Base-by-base conservation (phyloP, 2,329 filamentous ascomycete genomes). In the Cordyceps cateniannulata region DNA sequence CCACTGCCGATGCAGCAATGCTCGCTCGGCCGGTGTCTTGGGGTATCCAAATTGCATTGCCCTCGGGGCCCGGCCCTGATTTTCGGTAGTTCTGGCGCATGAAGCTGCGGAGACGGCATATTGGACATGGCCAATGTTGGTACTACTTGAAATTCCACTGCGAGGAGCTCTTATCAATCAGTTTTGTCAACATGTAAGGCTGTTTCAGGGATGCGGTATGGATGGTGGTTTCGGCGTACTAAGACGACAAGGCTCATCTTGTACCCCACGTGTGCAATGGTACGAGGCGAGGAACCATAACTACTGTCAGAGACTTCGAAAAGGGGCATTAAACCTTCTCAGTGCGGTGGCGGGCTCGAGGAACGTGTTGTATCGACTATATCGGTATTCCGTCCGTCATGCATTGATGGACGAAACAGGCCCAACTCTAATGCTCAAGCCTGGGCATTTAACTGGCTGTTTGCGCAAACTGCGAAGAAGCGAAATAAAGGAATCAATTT, bases 71-170 rank as follows among this genome's bases (percentile, higher is more conserved):
- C 25, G 42, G 45, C 27, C 18, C 38, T 42, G 14, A 18, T 9
- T 45, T 48, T 57, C 42, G 54, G 54, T 44, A 48, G 44, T 57
- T 56, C 14, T 47, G 7, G 29, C 27, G 42, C 54, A 57, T 57
- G 42, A 38, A 20, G 42, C 20, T 9, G 42, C 48, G 54, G 44
- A 48, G 54, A 48, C 20, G 18, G 20, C 49, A 52, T 40, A 5
- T 18, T 24, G n/a, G 20, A 24, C 22, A 35, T 22, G 2, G 10
- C 18, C 27, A 35, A 29, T 49, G 24, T 25, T 24, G 22, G n/a
- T n/a, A 47, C 1, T 25, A 47, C 44, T 5, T 25, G 12, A 32
- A 32, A 6, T n/a, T n/a, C 29, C 29, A 32, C 12, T 32, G 7
- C 18, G 27, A n/a, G 20, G 14, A 16, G 9, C 48, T 22, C 16